These are phyloP conservation scores for Alternaria gaisen DNA, from an alignment of 2,329 filamentous ascomycete species.

Conservation along the genomic window DNA sequence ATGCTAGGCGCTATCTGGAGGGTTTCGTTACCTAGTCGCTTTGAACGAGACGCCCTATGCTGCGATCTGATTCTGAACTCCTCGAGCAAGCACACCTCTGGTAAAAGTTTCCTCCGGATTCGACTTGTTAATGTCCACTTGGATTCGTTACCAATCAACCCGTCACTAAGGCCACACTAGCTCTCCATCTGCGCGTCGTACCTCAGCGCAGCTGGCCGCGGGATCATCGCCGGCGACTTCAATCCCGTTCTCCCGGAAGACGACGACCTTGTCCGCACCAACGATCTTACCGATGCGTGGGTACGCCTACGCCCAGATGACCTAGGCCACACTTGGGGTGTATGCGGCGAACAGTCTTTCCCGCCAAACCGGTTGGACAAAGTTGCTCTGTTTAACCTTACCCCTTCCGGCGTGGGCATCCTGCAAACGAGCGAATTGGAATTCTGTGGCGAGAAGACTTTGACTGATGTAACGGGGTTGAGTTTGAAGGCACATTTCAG, in stretches of 20 bases:
- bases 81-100: not conserved
- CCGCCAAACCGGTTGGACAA: slow-evolving; percentile 9
- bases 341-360: slow-evolving; percentile 11
- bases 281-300: slow-evolving; percentile 10
- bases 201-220: slow-evolving; percentile 2
- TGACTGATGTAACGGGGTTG: not conserved
- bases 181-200: slow-evolving; percentile 2
- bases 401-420: not conserved
- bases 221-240: slow-evolving; percentile 12
- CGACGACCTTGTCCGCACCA: slow-evolving; percentile 2
- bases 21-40: slow-evolving; percentile 7
- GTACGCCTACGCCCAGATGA: not conserved
- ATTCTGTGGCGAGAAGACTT: not conserved
- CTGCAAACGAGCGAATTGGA: slow-evolving; percentile 3
- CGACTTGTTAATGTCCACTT: slow-evolving; percentile 12
- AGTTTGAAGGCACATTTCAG: slow-evolving; percentile 1
- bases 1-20: slow-evolving; percentile 8
- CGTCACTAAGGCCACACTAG: slow-evolving; percentile 12
- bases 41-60: slow-evolving; percentile 10
- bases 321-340: slow-evolving; percentile 11
- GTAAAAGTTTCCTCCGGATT: not conserved
- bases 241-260: slow-evolving; percentile 12
- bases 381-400: slow-evolving; percentile 1
- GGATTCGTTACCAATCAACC: slow-evolving; percentile 10
- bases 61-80: slow-evolving; percentile 10